Conservation (phyloP, 306 rosid species). For the Mimosa bimucronata region DNA sequence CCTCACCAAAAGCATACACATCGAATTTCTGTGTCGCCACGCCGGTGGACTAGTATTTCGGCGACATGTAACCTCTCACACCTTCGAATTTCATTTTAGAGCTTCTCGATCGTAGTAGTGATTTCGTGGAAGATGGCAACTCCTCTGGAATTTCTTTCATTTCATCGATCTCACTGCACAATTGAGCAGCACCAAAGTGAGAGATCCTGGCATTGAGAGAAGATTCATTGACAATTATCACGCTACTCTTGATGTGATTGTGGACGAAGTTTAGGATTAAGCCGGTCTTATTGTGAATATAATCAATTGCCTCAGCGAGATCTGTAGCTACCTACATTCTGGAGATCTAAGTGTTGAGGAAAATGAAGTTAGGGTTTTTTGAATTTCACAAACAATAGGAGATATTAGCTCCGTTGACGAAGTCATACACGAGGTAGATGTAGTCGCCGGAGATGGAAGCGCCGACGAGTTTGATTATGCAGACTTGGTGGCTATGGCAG, state of each 20-base stretch:
- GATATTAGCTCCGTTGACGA: slow-evolving; percentile 67
- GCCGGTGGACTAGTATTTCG: slow-evolving; percentile 73
- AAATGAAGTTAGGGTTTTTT: slow-evolving; percentile 55
- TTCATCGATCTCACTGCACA: slow-evolving; percentile 70
- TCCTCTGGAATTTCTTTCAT: slow-evolving; percentile 39
- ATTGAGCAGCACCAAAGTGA: slow-evolving; percentile 84
- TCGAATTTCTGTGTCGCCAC: slow-evolving; percentile 63
- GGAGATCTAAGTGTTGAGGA: slow-evolving; percentile 75
- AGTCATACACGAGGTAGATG: slow-evolving; percentile 74
- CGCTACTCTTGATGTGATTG: slow-evolving; percentile 76
- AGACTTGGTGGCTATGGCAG: slow-evolving; percentile 80
- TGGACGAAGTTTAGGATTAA: slow-evolving; percentile 59
- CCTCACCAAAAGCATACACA: slow-evolving; percentile 85
- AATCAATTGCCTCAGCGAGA: slow-evolving; percentile 85
- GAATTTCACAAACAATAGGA: slow-evolving; percentile 65
- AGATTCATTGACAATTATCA: slow-evolving; percentile 68
- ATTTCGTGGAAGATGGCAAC: neutral
- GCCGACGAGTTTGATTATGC: slow-evolving; percentile 81
- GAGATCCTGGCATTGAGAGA: slow-evolving; percentile 69
- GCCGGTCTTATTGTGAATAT: slow-evolving; percentile 76
- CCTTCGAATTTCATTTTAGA: slow-evolving; percentile 58
- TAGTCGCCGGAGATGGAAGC: slow-evolving; percentile 77
- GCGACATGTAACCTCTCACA: slow-evolving; percentile 82
- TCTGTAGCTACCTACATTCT: slow-evolving; percentile 90
- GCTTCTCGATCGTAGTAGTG: slow-evolving; percentile 26